Evolutionary conservation across 768 basidiomycete genomes (phyloP).

Genomic region (Boletus sp.): DNA sequence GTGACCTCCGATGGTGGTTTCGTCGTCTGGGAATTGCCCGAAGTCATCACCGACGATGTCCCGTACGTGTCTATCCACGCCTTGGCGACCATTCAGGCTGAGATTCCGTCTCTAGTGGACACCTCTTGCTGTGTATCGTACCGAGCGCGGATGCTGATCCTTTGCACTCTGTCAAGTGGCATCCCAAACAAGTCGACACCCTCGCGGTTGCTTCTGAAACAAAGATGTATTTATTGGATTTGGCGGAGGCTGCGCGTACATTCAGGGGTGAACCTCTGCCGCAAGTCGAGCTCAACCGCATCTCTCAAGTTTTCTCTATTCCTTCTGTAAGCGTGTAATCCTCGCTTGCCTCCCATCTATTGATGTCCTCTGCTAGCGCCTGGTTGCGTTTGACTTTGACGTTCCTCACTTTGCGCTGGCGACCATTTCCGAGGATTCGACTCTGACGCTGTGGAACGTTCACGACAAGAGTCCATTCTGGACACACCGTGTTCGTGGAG

Average conservation of each 20-base stretch:
- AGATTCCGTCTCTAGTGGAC: slow-evolving; percentile 45
- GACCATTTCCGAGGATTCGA: slow-evolving; percentile 80
- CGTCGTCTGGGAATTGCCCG: slow-evolving; percentile 84
- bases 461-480: slow-evolving; percentile 74
- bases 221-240: slow-evolving; percentile 72
- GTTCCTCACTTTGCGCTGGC: slow-evolving; percentile 72
- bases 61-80: slow-evolving; percentile 50
- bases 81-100: background rate
- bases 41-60: slow-evolving; percentile 80
- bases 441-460: slow-evolving; percentile 77
- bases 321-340: slow-evolving; percentile 52
- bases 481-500: slow-evolving; percentile 72
- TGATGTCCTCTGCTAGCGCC: slow-evolving; percentile 45
- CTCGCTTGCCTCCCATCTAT: background rate
- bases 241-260: slow-evolving; percentile 56
- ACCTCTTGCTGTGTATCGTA: slow-evolving; percentile 68
- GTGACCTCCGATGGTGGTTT: slow-evolving; percentile 88
- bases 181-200: slow-evolving; percentile 75
- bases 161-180: slow-evolving; percentile 84
- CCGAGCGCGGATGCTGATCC: slow-evolving; percentile 52
- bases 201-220: slow-evolving; percentile 81
- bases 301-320: slow-evolving; percentile 64
- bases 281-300: slow-evolving; percentile 65
- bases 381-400: slow-evolving; percentile 86
- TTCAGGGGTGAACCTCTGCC: slow-evolving; percentile 64